Percentiles rank a stretch among this genome's conserved stretches.
These are phyloP conservation scores for Fusarium sp. DNA, from an alignment of 2,329 filamentous ascomycete species.

Conservation along the genomic window DNA sequence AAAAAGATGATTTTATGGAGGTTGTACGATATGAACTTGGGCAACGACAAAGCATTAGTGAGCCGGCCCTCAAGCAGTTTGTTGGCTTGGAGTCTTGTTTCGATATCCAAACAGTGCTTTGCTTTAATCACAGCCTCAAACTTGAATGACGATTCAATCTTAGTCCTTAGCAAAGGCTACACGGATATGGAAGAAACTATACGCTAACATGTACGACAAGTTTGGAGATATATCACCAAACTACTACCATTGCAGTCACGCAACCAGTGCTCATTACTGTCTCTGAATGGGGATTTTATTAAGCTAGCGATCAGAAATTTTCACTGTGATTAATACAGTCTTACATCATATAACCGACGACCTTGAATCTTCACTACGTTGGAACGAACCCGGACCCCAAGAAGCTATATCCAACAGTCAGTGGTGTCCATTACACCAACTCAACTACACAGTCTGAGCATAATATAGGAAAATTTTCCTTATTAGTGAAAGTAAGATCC, in stretches of 20 bases:
- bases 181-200: background rate
- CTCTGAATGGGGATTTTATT: too few relatives aligned
- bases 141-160: too few relatives aligned
- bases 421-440: background rate
- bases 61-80: background rate
- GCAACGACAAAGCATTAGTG: background rate
- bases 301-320: background rate
- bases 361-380: background rate
- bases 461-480: constrained; percentile 74
- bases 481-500: constrained; percentile 71
- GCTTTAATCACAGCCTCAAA: background rate
- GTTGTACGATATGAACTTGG: background rate
- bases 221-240: background rate
- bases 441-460: constrained; percentile 59
- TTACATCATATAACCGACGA: background rate
- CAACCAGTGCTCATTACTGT: background rate
- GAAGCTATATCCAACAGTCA: background rate
- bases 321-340: background rate
- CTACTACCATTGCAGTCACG: background rate
- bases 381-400: background rate
- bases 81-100: background rate
- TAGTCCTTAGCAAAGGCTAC: background rate
- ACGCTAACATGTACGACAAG: background rate
- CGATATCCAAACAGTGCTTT: background rate
- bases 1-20: background rate